phyloP scores from a whole-genome alignment of 1,139 yeast species.

The Nakaseomyces glabratus region DNA sequence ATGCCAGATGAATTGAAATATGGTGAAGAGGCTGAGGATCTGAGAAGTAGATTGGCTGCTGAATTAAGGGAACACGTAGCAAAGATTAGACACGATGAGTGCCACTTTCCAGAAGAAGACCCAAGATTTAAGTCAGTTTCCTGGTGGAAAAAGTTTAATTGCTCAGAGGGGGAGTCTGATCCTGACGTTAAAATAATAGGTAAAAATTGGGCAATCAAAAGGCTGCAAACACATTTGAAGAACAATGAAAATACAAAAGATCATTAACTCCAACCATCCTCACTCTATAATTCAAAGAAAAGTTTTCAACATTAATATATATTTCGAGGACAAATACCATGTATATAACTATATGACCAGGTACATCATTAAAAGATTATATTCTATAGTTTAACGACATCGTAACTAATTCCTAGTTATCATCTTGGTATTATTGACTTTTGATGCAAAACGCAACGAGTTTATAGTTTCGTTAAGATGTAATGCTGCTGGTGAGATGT shows the following conservation, averaged over 20 bases:
- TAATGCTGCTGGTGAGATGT: constrained; percentile 57
- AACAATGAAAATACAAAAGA: not conserved
- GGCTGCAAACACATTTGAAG: constrained; percentile 2
- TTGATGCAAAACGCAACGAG: constrained; percentile 82
- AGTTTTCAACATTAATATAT: constrained; percentile 2
- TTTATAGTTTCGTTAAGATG: constrained; percentile 73
- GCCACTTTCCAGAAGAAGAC: constrained; percentile 47
- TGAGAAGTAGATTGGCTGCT: constrained; percentile 65
- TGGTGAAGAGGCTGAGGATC: constrained; percentile 52
- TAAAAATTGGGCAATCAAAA: constrained; percentile 57
- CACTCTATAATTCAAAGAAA: not conserved
- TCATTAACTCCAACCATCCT: not conserved
- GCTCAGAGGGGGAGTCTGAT: constrained; percentile 55
- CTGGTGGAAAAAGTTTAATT: constrained; percentile 65
- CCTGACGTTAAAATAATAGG: constrained; percentile 65
- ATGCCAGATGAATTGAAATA: constrained; percentile 50
- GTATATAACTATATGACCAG: too few relatives aligned
- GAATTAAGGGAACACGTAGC: constrained; percentile 58
- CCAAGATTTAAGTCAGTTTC: constrained; percentile 54
- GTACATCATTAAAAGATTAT: too few relatives aligned
- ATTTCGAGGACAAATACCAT: too few relatives aligned
- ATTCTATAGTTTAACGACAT: too few relatives aligned
- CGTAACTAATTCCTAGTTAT: constrained; percentile 11
- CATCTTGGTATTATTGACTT: constrained; percentile 53
- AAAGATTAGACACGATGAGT: constrained; percentile 44